These are phyloP conservation scores for Stagonosporopsis chrysanthemi DNA, from an alignment of 2,329 filamentous ascomycete species.

Conservation along the genomic window DNA sequence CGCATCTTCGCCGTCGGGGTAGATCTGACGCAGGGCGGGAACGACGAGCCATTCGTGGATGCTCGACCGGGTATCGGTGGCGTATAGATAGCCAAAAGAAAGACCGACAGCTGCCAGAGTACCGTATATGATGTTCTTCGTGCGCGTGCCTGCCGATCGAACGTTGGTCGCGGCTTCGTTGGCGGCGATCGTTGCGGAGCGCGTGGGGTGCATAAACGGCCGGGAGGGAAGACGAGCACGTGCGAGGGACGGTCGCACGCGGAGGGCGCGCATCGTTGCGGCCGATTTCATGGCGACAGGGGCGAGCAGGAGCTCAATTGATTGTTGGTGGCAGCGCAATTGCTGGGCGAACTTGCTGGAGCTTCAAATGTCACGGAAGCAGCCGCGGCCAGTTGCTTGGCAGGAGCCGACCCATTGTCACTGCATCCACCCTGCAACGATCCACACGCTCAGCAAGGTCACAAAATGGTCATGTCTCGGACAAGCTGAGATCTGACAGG, in stretches of 20 bases:
- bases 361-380: constrained; percentile 1
- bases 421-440: neutral
- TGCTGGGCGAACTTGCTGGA: constrained; percentile 1
- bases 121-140: constrained; percentile 61
- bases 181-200: constrained; percentile 37
- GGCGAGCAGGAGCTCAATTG: constrained; percentile 29
- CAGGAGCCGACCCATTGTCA: neutral
- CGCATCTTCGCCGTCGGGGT: constrained; percentile 86
- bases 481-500: neutral
- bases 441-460: neutral
- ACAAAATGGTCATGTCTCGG: neutral
- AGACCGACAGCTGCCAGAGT: constrained; percentile 61
- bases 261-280: constrained; percentile 38
- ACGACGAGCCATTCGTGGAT: constrained; percentile 63
- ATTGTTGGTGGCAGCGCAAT: constrained; percentile 23
- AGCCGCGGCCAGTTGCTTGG: constrained; percentile 16
- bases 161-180: constrained; percentile 44
- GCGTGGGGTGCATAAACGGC: constrained; percentile 27
- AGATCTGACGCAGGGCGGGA: constrained; percentile 69
- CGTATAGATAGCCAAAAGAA: constrained; percentile 58
- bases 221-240: constrained; percentile 26
- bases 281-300: constrained; percentile 36
- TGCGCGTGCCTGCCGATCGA: constrained; percentile 52
- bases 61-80: constrained; percentile 62
- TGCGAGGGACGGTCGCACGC: constrained; percentile 34